phyloP scores from a whole-genome alignment of 2,329 filamentous ascomycete species.

The Rhinocladiella mackenziei region DNA sequence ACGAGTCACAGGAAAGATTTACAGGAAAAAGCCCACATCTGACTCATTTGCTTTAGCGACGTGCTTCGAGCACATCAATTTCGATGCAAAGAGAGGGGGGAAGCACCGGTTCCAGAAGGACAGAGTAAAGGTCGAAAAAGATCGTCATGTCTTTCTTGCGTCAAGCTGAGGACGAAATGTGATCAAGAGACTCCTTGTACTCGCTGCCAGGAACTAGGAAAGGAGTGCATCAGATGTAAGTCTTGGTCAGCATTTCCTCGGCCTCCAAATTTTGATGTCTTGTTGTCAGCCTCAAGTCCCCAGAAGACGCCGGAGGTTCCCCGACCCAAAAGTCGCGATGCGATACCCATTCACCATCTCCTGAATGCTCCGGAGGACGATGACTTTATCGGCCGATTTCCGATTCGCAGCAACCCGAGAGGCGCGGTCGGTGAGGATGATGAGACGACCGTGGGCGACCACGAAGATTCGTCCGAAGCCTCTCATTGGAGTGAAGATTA shows the following conservation, averaged over 20 bases:
- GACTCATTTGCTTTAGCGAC: slow-evolving; percentile 16
- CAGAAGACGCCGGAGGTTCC: slow-evolving; percentile 4
- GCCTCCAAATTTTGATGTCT: not conserved
- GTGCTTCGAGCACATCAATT: slow-evolving; percentile 26
- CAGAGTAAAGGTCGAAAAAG: slow-evolving; percentile 26
- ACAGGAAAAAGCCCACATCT: not conserved
- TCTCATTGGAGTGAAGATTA: slow-evolving; percentile 25
- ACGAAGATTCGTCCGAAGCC: slow-evolving; percentile 21
- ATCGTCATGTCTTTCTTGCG: slow-evolving; percentile 25
- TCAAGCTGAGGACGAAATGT: slow-evolving; percentile 26
- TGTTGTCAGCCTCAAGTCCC: slow-evolving; percentile 10
- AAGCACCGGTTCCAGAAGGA: slow-evolving; percentile 24
- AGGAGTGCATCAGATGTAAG: slow-evolving; percentile 25
- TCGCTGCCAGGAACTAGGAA: slow-evolving; percentile 24
- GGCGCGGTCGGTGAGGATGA: slow-evolving; percentile 12
- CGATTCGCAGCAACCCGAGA: slow-evolving; percentile 13
- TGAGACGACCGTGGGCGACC: slow-evolving; percentile 8
- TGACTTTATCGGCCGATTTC: slow-evolving; percentile 20
- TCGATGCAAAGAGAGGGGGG: slow-evolving; percentile 26
- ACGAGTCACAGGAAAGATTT: not conserved
- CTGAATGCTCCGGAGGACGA: slow-evolving; percentile 20
- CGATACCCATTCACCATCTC: slow-evolving; percentile 24
- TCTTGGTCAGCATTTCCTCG: slow-evolving; percentile 12
- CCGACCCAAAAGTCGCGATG: slow-evolving; percentile 22
- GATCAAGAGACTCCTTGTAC: slow-evolving; percentile 24